Evolutionary conservation across 441 rosid genomes (phyloP), one percentile per base, ranked within the genome.

Genomic region (Breynia disticha): DNA sequence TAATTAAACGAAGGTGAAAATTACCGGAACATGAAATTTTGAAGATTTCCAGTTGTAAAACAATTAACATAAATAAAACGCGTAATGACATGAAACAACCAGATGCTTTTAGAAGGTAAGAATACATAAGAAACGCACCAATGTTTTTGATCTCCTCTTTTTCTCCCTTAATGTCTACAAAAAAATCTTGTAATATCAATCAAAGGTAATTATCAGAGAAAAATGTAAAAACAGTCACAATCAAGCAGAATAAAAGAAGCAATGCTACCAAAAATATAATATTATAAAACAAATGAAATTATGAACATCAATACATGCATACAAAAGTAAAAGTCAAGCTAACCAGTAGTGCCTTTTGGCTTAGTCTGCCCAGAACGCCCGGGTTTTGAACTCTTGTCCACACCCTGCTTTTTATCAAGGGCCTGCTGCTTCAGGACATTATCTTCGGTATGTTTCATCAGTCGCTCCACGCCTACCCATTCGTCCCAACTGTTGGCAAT

Each of bases 401-500:
- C 73, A 5, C 83, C 87, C 67, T 72, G 95, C 64, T 83, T 93
- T 63, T 93, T 87, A 21, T 81, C 83, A 46, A 93, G 79, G 62
- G 83, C 79, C 64, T 81, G 93, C 79, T 86, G 97, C 79, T 89
- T 89, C 73, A 72, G 21, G 49, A 87, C 73, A 73, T 93, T 93
- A 75, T 89, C 96, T 62, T 83, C 82, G 11, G 83, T 84, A 57
- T 73, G 79, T 71, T 93, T 93, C 82, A 93, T 35, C 54, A 93
- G 71, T 63, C 99, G 82, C 43, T 84, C 96, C 14, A 74, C 64
- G n/a, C 87, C 85, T 66, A 93, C 91, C 99, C 99, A 89, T 69
- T 93, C 99, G 52, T 93, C 99, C 99, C 97, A 93, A 69, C 97
- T 93, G 95, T 81, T 75, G 76, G 76, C 81, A 83, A 82, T 50